Evolutionary conservation across 352 stramenopile species (phyloP).

Genomic region (Globisporangium cylindrosporum): DNA sequence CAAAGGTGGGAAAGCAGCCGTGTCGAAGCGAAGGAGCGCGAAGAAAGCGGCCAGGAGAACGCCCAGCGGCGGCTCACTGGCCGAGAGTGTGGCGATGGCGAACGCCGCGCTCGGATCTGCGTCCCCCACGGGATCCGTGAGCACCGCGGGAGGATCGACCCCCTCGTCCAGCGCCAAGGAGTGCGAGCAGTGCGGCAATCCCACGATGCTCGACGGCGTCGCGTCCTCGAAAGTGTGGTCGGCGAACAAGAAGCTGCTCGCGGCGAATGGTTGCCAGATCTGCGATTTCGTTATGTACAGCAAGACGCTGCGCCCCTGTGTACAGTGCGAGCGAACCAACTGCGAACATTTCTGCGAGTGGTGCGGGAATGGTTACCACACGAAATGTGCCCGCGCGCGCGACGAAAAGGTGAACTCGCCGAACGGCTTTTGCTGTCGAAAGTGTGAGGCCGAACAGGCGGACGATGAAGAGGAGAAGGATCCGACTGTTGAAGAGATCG

Average conservation of each 20-base stretch:
- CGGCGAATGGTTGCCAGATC: constrained; percentile 64
- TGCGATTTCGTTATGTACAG: constrained; percentile 79
- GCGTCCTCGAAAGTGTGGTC: constrained; percentile 36
- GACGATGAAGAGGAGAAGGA: constrained; percentile 48
- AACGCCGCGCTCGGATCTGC: background rate
- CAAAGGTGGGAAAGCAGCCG: constrained; percentile 20
- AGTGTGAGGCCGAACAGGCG: constrained; percentile 67
- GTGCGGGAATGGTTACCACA: constrained; percentile 81
- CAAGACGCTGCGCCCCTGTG: constrained; percentile 62
- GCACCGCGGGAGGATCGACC: constrained; percentile 17
- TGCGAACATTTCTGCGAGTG: constrained; percentile 86
- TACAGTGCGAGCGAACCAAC: constrained; percentile 50
- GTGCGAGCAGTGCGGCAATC: constrained; percentile 48
- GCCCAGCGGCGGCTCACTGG: constrained; percentile 11
- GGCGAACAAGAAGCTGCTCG: constrained; percentile 43
- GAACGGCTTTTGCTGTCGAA: constrained; percentile 73
- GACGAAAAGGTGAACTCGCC: constrained; percentile 50
- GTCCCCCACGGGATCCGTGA: constrained; percentile 16
- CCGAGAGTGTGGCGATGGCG: constrained; percentile 16
- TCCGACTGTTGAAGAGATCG: constrained; percentile 44
- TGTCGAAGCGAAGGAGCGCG: constrained; percentile 18
- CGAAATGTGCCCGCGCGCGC: constrained; percentile 51
- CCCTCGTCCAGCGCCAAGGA: constrained; percentile 32
- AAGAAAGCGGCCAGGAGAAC: constrained; percentile 32
- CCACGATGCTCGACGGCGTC: constrained; percentile 32